These are phyloP conservation scores for Penicillium occitanis DNA, from an alignment of 2,329 filamentous ascomycete genomes.

Conservation along the genomic window DNA sequence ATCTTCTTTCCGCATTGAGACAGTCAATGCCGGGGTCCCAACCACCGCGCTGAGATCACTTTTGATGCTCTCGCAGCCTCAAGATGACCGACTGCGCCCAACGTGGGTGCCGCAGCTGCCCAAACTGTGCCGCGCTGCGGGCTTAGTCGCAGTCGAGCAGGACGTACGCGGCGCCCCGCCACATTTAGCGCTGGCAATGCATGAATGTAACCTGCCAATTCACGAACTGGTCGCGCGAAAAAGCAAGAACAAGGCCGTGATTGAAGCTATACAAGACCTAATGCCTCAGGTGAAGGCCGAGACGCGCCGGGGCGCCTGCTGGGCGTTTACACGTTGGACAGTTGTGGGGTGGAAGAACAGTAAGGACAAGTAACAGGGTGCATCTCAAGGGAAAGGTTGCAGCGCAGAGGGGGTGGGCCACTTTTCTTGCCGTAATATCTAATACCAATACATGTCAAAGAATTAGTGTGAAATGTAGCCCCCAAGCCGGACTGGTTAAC, in stretches of 20 bases:
- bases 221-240: neutral
- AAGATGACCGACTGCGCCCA: neutral
- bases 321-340: constrained; percentile 13
- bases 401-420: too few relatives aligned
- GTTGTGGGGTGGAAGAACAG: constrained; percentile 1
- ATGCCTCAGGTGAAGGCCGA: constrained; percentile 2
- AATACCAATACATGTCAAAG: too few relatives aligned
- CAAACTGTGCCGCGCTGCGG: neutral
- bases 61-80: neutral
- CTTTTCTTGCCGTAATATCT: too few relatives aligned
- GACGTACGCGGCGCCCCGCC: neutral
- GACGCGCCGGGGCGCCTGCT: constrained; percentile 2
- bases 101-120: neutral
- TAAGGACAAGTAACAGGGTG: too few relatives aligned
- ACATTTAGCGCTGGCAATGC: neutral
- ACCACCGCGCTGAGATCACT: neutral
- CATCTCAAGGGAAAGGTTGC: too few relatives aligned
- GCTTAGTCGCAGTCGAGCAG: neutral
- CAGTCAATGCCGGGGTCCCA: neutral
- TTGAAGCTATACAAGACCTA: neutral
- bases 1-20: neutral
- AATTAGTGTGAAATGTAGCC: too few relatives aligned
- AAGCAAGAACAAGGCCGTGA: neutral
- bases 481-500: too few relatives aligned
- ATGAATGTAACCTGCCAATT: neutral